Conservation (phyloP, 2,329 filamentous ascomycete species). For the Ambrosiella cleistominuta region DNA sequence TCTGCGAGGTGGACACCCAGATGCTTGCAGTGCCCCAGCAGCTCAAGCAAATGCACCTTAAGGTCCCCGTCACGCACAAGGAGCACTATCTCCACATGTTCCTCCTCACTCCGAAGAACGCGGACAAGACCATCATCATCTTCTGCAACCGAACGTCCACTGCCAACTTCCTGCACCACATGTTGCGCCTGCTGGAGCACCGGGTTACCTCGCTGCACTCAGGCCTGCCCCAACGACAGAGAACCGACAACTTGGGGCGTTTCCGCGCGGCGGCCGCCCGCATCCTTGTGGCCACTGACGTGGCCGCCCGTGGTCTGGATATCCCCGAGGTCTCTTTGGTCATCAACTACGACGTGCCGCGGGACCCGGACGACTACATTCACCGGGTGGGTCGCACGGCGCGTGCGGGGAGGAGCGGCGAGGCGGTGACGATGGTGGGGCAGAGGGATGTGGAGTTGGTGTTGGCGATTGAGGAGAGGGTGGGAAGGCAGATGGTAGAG, state of each 20-base stretch:
- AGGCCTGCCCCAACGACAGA: slow-evolving; percentile 64
- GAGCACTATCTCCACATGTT: slow-evolving; percentile 90
- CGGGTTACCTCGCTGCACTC: slow-evolving; percentile 86
- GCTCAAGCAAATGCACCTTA: slow-evolving; percentile 67
- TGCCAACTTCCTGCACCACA: slow-evolving; percentile 74
- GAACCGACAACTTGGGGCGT: slow-evolving; percentile 71
- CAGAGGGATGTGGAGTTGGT: slow-evolving; percentile 84
- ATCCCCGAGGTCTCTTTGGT: slow-evolving; percentile 84
- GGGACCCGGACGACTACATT: slow-evolving; percentile 95
- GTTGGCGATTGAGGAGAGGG: slow-evolving; percentile 73
- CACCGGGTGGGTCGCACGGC: slow-evolving; percentile 92
- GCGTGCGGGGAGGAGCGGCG: slow-evolving; percentile 69
- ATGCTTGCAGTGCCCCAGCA: slow-evolving; percentile 62
- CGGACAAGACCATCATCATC: slow-evolving; percentile 64
- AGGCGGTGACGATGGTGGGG: slow-evolving; percentile 74
- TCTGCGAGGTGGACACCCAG: slow-evolving; percentile 72
- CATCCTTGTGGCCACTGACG: slow-evolving; percentile 85
- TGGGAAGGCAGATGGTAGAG: slow-evolving; percentile 61
- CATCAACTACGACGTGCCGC: slow-evolving; percentile 86
- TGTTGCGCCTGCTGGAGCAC: slow-evolving; percentile 71
- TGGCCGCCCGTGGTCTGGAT: slow-evolving; percentile 84
- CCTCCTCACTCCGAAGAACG: slow-evolving; percentile 60
- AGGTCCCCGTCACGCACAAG: slow-evolving; percentile 78
- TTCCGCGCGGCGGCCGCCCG: slow-evolving; percentile 82
- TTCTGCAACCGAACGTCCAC: slow-evolving; percentile 89